phyloP scores from a whole-genome alignment of 208 protist species.

The Trichomonas tenax region DNA sequence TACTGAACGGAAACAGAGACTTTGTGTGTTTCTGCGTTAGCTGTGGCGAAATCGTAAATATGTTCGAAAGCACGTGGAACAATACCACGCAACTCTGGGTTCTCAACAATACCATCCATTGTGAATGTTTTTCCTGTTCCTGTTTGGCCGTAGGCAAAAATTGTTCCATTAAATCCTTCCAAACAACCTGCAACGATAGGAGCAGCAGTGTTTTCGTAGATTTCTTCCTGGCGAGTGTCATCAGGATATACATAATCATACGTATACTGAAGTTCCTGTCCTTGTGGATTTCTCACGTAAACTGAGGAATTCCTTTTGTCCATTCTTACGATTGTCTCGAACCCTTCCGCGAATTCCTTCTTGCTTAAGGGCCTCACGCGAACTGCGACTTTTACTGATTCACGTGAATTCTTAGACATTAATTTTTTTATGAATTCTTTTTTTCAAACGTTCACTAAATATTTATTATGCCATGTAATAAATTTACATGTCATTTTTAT shows the following conservation, averaged over 20 bases:
- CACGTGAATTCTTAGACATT: too few species aligned
- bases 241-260: conserved; percentile 15
- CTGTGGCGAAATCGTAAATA: conserved; percentile 16
- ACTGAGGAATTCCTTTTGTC: neutral
- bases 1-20: neutral
- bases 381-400: conserved; percentile 32
- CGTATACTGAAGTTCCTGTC: neutral
- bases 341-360: neutral
- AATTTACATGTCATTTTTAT: too few species aligned
- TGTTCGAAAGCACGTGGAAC: conserved; percentile 14
- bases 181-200: conserved; percentile 30
- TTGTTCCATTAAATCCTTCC: conserved; percentile 41
- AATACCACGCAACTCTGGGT: neutral
- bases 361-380: conserved; percentile 26
- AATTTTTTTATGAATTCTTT: too few species aligned
- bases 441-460: too few species aligned
- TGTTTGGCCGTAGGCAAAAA: conserved; percentile 43
- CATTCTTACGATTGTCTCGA: neutral
- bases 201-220: neutral
- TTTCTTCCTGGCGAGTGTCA: neutral
- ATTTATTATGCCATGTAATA: too few species aligned
- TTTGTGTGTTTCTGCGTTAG: neutral
- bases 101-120: neutral
- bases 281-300: neutral
- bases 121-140: conserved; percentile 33